Conservation (phyloP, 371 early-diverging fungal species). For the Coemansia sp. region DNA sequence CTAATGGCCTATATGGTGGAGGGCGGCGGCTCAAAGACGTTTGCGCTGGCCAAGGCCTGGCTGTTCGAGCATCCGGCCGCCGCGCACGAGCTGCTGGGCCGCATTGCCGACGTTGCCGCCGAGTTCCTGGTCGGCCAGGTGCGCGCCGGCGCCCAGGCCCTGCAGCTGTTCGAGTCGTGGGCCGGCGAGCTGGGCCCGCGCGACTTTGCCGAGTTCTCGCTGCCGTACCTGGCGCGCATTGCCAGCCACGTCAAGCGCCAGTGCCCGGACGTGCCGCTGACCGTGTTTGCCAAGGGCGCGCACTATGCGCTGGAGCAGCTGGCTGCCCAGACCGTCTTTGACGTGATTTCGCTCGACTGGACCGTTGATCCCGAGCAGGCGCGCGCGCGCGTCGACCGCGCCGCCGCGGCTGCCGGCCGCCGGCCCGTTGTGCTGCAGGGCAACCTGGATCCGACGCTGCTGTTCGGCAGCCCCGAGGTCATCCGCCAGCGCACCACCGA, state of each 20-base stretch:
- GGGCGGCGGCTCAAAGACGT: slow-evolving; percentile 93
- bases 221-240: slow-evolving; percentile 87
- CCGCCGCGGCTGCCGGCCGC: slow-evolving; percentile 4
- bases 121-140: slow-evolving; percentile 90
- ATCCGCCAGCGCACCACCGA: slow-evolving; percentile 70
- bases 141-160: slow-evolving; percentile 96
- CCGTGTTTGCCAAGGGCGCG: slow-evolving; percentile 90
- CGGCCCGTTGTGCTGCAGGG: slow-evolving; percentile 77
- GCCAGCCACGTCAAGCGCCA: slow-evolving; percentile 67
- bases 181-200: slow-evolving; percentile 87
- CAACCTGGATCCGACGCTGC: slow-evolving; percentile 88
- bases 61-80: slow-evolving; percentile 80
- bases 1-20: slow-evolving; percentile 98
- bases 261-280: slow-evolving; percentile 73
- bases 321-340: slow-evolving; percentile 67
- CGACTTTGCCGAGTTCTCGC: slow-evolving; percentile 79
- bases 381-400: slow-evolving; percentile 50
- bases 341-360: slow-evolving; percentile 90
- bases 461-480: slow-evolving; percentile 75
- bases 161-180: slow-evolving; percentile 98
- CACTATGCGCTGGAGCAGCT: slow-evolving; percentile 80
- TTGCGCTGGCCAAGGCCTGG: slow-evolving; percentile 88
- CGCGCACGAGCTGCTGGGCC: slow-evolving; percentile 74
- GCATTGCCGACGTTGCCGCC: slow-evolving; percentile 80
- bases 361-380: slow-evolving; percentile 79